Percentiles rank a stretch among this genome's conserved stretches.
phyloP scores from a whole-genome alignment of 805 yeast species.

The Phaffomyces antillensis region DNA sequence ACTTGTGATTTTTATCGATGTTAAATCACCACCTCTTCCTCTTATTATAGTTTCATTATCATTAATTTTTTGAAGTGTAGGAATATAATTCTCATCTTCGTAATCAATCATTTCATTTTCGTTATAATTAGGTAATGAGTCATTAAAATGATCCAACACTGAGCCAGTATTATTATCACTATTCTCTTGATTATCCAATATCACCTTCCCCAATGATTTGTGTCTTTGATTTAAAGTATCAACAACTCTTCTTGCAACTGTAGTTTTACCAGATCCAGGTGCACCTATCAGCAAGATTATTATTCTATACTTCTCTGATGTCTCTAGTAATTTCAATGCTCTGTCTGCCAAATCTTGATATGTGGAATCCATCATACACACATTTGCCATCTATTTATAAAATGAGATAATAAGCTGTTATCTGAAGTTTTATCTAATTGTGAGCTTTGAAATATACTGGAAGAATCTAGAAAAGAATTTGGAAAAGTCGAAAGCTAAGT shows the following conservation, averaged over 20 bases:
- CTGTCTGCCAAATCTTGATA: conserved; percentile 25
- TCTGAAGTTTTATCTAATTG: too few species aligned
- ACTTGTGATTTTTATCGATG: conserved; percentile 14
- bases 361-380: conserved; percentile 24
- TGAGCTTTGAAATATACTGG: too few species aligned
- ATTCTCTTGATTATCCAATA: background rate
- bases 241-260: conserved; percentile 46
- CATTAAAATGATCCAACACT: conserved; percentile 2
- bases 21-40: conserved; percentile 21
- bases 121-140: conserved; percentile 9
- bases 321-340: conserved; percentile 23
- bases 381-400: conserved; percentile 5
- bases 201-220: conserved; percentile 9
- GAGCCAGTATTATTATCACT: background rate
- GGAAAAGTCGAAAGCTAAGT: too few species aligned
- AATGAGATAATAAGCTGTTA: too few species aligned
- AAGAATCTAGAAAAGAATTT: too few species aligned
- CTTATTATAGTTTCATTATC: conserved; percentile 12
- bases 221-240: conserved; percentile 30
- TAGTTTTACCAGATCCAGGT: conserved; percentile 85
- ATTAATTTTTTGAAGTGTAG: conserved; percentile 6
- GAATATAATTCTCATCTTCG: conserved; percentile 17
- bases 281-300: conserved; percentile 61
- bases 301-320: conserved; percentile 34
- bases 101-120: conserved; percentile 5